Evolutionary conservation across 495 filamentous ascomycete species (phyloP), one percentile per base, ranked within the genome.

Genomic region (Aspergillus campestris): DNA sequence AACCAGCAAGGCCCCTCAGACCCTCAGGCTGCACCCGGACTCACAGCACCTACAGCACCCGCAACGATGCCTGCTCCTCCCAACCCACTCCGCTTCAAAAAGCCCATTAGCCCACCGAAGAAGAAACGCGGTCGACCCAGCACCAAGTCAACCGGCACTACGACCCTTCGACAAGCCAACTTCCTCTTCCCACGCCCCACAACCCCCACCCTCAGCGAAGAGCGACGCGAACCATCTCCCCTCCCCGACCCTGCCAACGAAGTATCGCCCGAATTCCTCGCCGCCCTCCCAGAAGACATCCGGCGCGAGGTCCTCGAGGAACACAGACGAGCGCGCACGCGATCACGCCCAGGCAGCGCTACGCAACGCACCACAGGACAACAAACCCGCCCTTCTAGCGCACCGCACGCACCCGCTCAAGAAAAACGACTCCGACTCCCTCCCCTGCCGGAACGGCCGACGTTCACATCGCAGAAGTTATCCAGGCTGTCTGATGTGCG

Each of bases 251-350:
- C 56, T 6, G 39, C 18, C 18, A 61, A 34, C 59, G 75, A 76
- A 7, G 59, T 86, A 6, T 86, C 88, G 38, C 67, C 73, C 0
- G 80, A 79, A 6, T 89, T 92, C 63, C 79, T 95, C 30, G 79
- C 83, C 9, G 88, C 87, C 14, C 67, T 95, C 0, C 89, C 89
- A 0, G 81, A 85, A 44, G 86, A 94, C 41, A 75, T 95, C 39
- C 80, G 87, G 31, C 62, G 62, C 14, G 89, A 95, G 67, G 73
- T 95, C 10, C 59, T 94, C 7, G 80, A 74, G 6, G 82, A 95
- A 53, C 80, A 87, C 46, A 71, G 73, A 8, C 79, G 79, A 11
- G 64, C 72, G 0, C 77, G 73, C 8, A 66, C 81, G 8, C 58
- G 72, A 15, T 71, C 72, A 32, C 65, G 60, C 5, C 52, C 67